A percentile compares a stretch with the other conserved stretches of the same genome.
Evolutionary conservation across 2,329 filamentous ascomycete species (phyloP).

Genomic region (Penicillium digitatum): DNA sequence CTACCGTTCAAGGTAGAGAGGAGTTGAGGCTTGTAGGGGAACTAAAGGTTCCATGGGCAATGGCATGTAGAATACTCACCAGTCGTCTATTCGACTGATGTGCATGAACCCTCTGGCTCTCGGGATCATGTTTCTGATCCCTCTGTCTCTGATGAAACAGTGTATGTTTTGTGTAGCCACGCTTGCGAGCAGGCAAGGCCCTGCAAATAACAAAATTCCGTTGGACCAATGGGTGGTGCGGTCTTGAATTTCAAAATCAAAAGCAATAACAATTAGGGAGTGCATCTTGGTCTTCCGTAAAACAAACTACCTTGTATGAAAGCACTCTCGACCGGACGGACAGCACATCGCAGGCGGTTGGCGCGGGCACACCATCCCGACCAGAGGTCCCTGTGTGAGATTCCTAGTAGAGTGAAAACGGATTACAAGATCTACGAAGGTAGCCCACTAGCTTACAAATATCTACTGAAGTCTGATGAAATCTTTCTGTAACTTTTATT

Average conservation of each 20-base stretch:
- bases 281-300: too few relatives aligned
- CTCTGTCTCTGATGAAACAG: neutral
- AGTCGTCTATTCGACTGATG: too few relatives aligned
- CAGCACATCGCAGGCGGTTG: too few relatives aligned
- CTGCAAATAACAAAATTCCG: neutral
- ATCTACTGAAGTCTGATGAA: neutral
- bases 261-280: neutral
- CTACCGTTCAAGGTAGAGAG: neutral
- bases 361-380: too few relatives aligned
- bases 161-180: neutral
- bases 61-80: too few relatives aligned
- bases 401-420: neutral
- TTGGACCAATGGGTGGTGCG: neutral
- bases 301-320: too few relatives aligned
- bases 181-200: neutral
- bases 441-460: neutral
- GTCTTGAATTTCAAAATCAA: neutral
- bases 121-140: too few relatives aligned
- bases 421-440: neutral
- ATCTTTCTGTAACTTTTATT: constrained; percentile 15
- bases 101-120: too few relatives aligned
- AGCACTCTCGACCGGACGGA: too few relatives aligned
- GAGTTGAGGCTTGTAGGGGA: neutral
- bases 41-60: neutral
- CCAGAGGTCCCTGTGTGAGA: too few relatives aligned